These are phyloP conservation scores for Vanrija humicola DNA, from an alignment of 1,284 basidiomycete species.

Conservation along the genomic window DNA sequence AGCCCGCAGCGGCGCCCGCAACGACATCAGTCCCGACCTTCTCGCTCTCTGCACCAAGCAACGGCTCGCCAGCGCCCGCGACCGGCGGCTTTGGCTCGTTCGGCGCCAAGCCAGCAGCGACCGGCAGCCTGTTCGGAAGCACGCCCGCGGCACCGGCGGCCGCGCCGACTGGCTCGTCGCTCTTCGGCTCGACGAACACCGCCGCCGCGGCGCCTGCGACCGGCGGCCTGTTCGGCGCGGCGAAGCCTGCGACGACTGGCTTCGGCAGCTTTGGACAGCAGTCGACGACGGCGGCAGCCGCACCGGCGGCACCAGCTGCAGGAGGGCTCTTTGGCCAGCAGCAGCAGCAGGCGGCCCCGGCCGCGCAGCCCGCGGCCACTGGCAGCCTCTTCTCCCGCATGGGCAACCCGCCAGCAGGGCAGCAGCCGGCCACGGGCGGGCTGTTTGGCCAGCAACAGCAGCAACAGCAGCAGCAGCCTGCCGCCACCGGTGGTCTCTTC, in stretches of 20 bases:
- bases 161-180: background rate
- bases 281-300: background rate
- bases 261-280: slow-evolving; percentile 21
- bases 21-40: background rate
- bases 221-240: background rate
- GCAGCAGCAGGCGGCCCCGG: slow-evolving; percentile 5
- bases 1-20: slow-evolving; percentile 1
- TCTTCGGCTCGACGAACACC: slow-evolving; percentile 8
- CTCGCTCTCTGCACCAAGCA: background rate
- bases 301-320: slow-evolving; percentile 1
- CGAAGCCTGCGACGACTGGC: slow-evolving; percentile 2
- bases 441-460: slow-evolving; percentile 9
- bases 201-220: slow-evolving; percentile 10
- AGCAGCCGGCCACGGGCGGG: background rate
- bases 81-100: slow-evolving; percentile 29
- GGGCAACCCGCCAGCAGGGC: background rate
- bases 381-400: background rate
- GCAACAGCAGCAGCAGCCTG: background rate
- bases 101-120: slow-evolving; percentile 14
- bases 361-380: background rate
- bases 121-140: slow-evolving; percentile 11
- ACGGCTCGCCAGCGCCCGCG: slow-evolving; percentile 7
- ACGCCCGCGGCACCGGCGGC: background rate
- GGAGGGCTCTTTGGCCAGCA: slow-evolving; percentile 17
- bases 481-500: slow-evolving; percentile 1